Conservation (phyloP, 2,329 filamentous ascomycete species). For the Fusarium papillatum region DNA sequence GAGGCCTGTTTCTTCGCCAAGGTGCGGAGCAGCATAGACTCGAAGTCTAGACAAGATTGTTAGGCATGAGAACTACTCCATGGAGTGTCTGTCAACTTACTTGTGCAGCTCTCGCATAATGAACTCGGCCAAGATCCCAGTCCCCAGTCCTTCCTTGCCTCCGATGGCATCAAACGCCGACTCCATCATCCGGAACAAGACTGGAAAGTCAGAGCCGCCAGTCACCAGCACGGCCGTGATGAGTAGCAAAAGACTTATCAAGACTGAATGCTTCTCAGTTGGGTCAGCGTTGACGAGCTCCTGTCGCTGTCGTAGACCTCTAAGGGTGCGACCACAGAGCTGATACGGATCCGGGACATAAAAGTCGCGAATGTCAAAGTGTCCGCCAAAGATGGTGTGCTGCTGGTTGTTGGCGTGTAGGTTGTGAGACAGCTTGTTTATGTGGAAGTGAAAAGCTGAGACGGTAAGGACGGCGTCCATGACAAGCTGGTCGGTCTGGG, state of each 20-base stretch:
- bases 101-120: conserved; percentile 44
- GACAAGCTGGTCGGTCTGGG: conserved; percentile 33
- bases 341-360: conserved; percentile 26
- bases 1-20: conserved; percentile 39
- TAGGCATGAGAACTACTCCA: rapidly evolving
- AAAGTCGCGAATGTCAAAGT: not conserved
- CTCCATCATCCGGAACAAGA: conserved; percentile 42
- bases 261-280: conserved; percentile 28
- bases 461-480: conserved; percentile 39
- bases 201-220: conserved; percentile 43
- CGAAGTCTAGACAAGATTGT: conserved; percentile 22
- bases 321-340: conserved; percentile 30
- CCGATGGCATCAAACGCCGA: conserved; percentile 44
- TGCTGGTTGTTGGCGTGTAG: not conserved
- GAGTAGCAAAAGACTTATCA: conserved; percentile 41
- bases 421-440: conserved; percentile 13
- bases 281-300: conserved; percentile 26
- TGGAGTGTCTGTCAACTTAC: conserved; percentile 4
- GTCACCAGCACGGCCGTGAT: conserved; percentile 44
- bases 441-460: conserved; percentile 34
- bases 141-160: conserved; percentile 31
- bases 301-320: conserved; percentile 29
- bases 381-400: not conserved
- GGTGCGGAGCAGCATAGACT: conserved; percentile 41
- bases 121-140: conserved; percentile 34